Percentiles rank a stretch among this genome's conserved stretches.
These are phyloP conservation scores for Lachnellula subtilissima DNA, from an alignment of 2,329 filamentous ascomycete genomes.

Conservation along the genomic window DNA sequence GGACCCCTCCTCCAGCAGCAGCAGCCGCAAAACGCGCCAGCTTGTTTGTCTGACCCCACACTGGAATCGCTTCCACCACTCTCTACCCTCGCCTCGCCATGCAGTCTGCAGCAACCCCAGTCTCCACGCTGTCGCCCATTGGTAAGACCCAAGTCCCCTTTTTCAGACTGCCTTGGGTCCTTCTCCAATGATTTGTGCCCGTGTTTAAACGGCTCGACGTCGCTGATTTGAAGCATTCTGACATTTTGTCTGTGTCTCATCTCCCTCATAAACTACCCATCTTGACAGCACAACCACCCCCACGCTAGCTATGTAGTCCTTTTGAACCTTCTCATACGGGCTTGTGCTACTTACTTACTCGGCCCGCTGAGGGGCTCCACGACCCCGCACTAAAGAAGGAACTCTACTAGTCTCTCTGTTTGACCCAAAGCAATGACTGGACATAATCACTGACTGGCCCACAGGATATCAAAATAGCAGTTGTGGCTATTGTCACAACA, in stretches of 20 bases:
- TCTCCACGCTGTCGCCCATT: conserved; percentile 25
- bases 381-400: conserved; percentile 2
- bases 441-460: conserved; percentile 13
- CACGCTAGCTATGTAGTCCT: neutral
- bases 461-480: conserved; percentile 27
- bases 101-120: conserved; percentile 21
- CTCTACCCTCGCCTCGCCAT: conserved; percentile 11
- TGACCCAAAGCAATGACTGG: conserved; percentile 8
- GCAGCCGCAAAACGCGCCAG: neutral
- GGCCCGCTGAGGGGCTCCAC: neutral
- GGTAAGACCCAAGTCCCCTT: conserved; percentile 21
- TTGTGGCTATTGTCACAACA: conserved; percentile 29
- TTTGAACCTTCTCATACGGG: neutral
- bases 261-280: too few relatives aligned
- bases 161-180: conserved; percentile 2
- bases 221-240: conserved; percentile 17
- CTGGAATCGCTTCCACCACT: neutral
- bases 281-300: conserved; percentile 4
- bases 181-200: conserved; percentile 22
- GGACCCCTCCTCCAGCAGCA: too few relatives aligned
- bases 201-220: conserved; percentile 24
- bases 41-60: neutral
- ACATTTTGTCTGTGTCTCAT: neutral
- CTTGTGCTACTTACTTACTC: neutral
- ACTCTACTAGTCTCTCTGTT: neutral